Conservation (phyloP, 176 grass and related monocot species). For the Aegilops bicornis region DNA sequence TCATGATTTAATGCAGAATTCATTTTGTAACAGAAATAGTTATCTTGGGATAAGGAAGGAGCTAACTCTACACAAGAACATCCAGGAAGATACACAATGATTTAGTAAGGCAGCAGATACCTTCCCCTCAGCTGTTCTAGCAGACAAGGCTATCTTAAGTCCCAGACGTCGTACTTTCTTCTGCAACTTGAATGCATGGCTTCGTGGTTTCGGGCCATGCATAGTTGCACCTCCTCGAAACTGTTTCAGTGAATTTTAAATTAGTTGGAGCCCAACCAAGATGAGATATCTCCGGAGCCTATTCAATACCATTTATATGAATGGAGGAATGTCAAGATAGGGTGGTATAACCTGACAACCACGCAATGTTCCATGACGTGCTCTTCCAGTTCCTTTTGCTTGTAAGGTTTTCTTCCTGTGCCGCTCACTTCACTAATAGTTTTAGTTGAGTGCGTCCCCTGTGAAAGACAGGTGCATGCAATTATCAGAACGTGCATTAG, state of each 20-base stretch:
- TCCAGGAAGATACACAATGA: neutral
- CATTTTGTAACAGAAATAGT: neutral
- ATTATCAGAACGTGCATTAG: neutral
- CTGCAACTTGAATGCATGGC: constrained; percentile 85
- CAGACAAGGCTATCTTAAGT: constrained; percentile 91
- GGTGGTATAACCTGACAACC: constrained; percentile 63
- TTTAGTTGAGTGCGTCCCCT: constrained; percentile 92
- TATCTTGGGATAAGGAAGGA: neutral
- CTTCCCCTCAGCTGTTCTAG: constrained; percentile 85
- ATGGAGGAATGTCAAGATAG: neutral
- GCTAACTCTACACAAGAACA: neutral
- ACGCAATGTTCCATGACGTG: constrained; percentile 75
- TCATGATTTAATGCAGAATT: neutral
- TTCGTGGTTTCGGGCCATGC: constrained; percentile 93
- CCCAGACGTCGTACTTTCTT: constrained; percentile 82
- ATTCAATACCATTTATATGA: neutral
- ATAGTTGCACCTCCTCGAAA: constrained; percentile 75
- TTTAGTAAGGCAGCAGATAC: constrained; percentile 26
- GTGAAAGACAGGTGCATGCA: constrained; percentile 13
- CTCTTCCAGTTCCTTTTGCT: constrained; percentile 77
- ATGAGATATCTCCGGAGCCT: neutral
- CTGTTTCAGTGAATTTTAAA: constrained; percentile 44
- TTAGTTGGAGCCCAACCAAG: constrained; percentile 5
- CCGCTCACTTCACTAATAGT: constrained; percentile 87
- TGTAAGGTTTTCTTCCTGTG: constrained; percentile 79